A percentile compares a stretch with the other conserved stretches of the same genome.
These are phyloP conservation scores for Phytophthora europaea DNA, from an alignment of 352 stramenopile genomes.

Conservation along the genomic window DNA sequence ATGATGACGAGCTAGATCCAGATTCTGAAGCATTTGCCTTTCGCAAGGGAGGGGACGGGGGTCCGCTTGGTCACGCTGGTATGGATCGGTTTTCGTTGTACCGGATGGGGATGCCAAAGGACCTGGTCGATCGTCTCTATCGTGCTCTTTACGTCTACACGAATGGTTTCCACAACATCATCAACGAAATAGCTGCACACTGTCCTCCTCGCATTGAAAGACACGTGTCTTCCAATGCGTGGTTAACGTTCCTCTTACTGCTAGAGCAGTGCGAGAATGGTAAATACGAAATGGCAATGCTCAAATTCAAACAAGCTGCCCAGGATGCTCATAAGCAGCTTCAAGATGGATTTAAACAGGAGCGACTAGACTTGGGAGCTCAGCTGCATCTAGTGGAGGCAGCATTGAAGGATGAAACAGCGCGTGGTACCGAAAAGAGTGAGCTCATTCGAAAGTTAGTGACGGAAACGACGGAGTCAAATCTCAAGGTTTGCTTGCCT, in stretches of 20 bases:
- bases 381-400: conserved; percentile 42
- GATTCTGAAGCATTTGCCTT: conserved; percentile 60
- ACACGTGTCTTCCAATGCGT: conserved; percentile 87
- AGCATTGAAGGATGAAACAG: conserved; percentile 46
- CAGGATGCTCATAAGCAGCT: conserved; percentile 63
- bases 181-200: conserved; percentile 81
- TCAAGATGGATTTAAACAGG: conserved; percentile 52
- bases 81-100: conserved; percentile 83
- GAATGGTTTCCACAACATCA: conserved; percentile 87
- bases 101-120: conserved; percentile 78
- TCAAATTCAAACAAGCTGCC: conserved; percentile 85
- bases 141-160: conserved; percentile 88
- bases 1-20: conserved; percentile 45
- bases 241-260: conserved; percentile 79
- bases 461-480: conserved; percentile 47
- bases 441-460: conserved; percentile 57
- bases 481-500: conserved; percentile 36
- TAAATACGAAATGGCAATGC: conserved; percentile 90
- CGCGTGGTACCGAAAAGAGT: conserved; percentile 57
- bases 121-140: conserved; percentile 82
- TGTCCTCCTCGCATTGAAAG: conserved; percentile 70
- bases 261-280: conserved; percentile 84
- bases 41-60: conserved; percentile 46
- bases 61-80: conserved; percentile 63
- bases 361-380: conserved; percentile 50